Percentiles rank a stretch among this genome's conserved stretches.
These are phyloP conservation scores for Kuraishia ogatae DNA, from an alignment of 805 yeast species.

Conservation along the genomic window DNA sequence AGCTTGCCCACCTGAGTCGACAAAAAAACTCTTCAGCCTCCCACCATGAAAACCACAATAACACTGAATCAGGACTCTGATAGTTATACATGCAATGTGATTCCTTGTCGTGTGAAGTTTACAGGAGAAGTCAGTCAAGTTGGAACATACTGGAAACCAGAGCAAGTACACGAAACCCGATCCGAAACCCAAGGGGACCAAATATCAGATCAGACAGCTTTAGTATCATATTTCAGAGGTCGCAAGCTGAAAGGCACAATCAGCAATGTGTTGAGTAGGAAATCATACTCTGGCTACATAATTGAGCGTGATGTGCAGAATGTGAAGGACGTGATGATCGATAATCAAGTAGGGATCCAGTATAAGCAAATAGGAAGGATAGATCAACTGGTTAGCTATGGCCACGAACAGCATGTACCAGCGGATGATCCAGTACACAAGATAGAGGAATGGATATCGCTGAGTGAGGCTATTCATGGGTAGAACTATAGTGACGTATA, in stretches of 20 bases:
- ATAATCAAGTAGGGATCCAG: slow-evolving; percentile 4
- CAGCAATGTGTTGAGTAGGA: slow-evolving; percentile 5
- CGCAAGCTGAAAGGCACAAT: slow-evolving; percentile 11
- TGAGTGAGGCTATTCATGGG: slow-evolving; percentile 12
- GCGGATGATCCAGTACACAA: slow-evolving; percentile 12
- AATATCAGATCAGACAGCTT: slow-evolving; percentile 2
- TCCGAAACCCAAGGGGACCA: neutral
- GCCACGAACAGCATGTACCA: slow-evolving; percentile 13
- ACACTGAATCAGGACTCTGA: neutral
- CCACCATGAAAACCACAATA: neutral
- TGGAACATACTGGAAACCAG: slow-evolving; percentile 11
- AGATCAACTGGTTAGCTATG: slow-evolving; percentile 9
- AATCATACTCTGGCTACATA: slow-evolving; percentile 4
- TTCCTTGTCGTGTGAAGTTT: slow-evolving; percentile 18
- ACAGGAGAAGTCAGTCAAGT: slow-evolving; percentile 11
- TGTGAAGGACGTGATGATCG: slow-evolving; percentile 2
- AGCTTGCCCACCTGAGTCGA: too few relatives aligned
- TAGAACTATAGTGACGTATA: neutral
- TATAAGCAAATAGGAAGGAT: slow-evolving; percentile 8
- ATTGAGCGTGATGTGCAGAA: slow-evolving; percentile 6
- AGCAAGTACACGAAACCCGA: too few relatives aligned
- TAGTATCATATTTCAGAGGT: slow-evolving; percentile 13
- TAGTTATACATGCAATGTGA: slow-evolving; percentile 10
- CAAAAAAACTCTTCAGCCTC: too few relatives aligned
- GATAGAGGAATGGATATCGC: slow-evolving; percentile 12